These are phyloP conservation scores for Bacidia gigantensis DNA, from an alignment of 495 filamentous ascomycete species.

Conservation along the genomic window DNA sequence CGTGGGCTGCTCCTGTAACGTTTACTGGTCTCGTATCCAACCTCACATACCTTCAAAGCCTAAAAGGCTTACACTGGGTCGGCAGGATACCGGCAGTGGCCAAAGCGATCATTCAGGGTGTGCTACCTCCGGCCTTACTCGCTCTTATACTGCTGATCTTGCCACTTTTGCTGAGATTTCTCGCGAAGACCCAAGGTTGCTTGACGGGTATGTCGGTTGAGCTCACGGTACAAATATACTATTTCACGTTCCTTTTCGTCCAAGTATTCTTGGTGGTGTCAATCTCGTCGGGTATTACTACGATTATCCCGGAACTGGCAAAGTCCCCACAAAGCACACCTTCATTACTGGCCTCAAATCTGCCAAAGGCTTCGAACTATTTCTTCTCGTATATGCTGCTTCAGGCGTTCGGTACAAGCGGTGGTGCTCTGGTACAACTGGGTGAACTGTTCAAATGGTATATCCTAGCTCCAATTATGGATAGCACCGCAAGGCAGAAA, in stretches of 20 bases:
- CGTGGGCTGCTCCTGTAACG: conserved; percentile 85
- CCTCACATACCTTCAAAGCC: conserved; percentile 50
- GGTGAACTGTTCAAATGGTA: conserved; percentile 66
- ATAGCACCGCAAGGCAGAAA: conserved; percentile 79
- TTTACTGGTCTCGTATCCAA: conserved; percentile 75
- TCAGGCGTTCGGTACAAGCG: conserved; percentile 79
- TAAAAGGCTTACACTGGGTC: conserved; percentile 62
- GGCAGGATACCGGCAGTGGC: conserved; percentile 44
- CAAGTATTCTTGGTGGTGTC: conserved; percentile 91
- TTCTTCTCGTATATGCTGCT: conserved; percentile 98
- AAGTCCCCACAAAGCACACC: conserved; percentile 34
- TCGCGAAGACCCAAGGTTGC: conserved; percentile 61
- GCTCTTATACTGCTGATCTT: conserved; percentile 69
- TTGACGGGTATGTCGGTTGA: conserved; percentile 73
- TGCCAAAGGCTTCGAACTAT: conserved; percentile 86
- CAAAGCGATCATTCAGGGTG: conserved; percentile 67
- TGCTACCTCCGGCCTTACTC: conserved; percentile 67
- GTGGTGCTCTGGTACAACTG: conserved; percentile 81
- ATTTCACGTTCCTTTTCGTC: conserved; percentile 89
- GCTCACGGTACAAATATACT: conserved; percentile 77
- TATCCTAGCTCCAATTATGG: conserved; percentile 59
- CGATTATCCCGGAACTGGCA: conserved; percentile 37
- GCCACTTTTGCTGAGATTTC: conserved; percentile 61
- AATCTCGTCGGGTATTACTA: conserved; percentile 64
- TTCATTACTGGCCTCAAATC: conserved; percentile 59